Evolutionary conservation across 371 early-diverging fungal species (phyloP).

Genomic region (Sporodiniella umbellata): DNA sequence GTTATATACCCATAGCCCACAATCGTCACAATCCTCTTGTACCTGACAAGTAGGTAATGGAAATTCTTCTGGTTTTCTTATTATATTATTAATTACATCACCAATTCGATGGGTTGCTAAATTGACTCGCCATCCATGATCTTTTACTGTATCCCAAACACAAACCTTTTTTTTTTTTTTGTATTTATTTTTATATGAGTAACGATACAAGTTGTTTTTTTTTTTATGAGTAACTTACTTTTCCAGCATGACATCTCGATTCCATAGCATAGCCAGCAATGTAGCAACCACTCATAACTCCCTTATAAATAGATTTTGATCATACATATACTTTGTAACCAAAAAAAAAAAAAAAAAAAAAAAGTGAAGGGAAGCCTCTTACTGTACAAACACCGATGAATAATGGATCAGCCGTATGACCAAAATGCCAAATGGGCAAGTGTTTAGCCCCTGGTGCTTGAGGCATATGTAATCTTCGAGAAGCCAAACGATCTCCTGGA

Average conservation of each 20-base stretch:
- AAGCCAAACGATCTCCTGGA: slow-evolving; percentile 84
- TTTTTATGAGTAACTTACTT: slow-evolving; percentile 22
- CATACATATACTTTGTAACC: too few species aligned
- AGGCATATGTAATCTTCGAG: slow-evolving; percentile 79
- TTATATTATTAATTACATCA: slow-evolving; percentile 76
- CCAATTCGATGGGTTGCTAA: slow-evolving; percentile 77
- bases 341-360: slow-evolving; percentile 1
- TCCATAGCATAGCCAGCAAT: slow-evolving; percentile 91
- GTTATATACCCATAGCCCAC: slow-evolving; percentile 69
- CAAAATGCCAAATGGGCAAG: slow-evolving; percentile 88
- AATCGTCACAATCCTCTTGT: slow-evolving; percentile 70
- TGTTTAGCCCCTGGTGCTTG: slow-evolving; percentile 46
- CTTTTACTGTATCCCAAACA: slow-evolving; percentile 67
- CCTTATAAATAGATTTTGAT: slow-evolving; percentile 24
- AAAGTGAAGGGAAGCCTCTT: slow-evolving; percentile 9
- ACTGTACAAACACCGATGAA: slow-evolving; percentile 86
- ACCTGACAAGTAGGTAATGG: slow-evolving; percentile 53
- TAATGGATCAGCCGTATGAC: slow-evolving; percentile 92
- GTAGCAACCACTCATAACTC: slow-evolving; percentile 79
- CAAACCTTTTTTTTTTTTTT: slow-evolving; percentile 38
- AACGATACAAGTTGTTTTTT: too few species aligned
- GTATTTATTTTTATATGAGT: neutral
- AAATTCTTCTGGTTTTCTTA: slow-evolving; percentile 56
- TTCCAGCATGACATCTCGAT: slow-evolving; percentile 52
- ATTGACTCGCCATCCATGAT: slow-evolving; percentile 69